Conservation (phyloP, 352 stramenopile genomes). For the Peronospora belbahrii region DNA sequence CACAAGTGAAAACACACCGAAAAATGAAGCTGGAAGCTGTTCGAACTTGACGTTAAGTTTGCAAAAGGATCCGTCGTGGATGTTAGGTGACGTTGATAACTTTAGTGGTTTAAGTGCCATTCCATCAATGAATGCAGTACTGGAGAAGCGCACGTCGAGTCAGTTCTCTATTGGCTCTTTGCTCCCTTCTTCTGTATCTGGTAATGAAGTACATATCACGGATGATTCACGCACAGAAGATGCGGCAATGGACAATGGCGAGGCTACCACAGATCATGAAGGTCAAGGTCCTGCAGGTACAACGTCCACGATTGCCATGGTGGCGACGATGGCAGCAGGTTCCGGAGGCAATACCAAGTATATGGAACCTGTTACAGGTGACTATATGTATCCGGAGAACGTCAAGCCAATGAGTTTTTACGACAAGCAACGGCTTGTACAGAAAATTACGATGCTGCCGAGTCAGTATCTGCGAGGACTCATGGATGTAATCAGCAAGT, state of each 20-base stretch:
- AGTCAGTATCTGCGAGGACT: conserved; percentile 78
- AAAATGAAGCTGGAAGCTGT: conserved; percentile 19
- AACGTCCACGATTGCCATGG: conserved; percentile 3
- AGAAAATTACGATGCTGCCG: conserved; percentile 82
- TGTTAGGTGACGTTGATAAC: conserved; percentile 59
- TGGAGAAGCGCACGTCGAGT: conserved; percentile 69
- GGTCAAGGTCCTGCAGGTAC: conserved; percentile 9
- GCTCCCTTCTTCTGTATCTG: conserved; percentile 33
- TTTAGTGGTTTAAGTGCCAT: conserved; percentile 57
- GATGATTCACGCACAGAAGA: conserved; percentile 10
- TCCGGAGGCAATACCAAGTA: conserved; percentile 68
- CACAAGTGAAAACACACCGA: conserved; percentile 14
- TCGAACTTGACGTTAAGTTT: conserved; percentile 46
- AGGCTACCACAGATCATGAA: conserved; percentile 27
- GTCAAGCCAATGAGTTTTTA: conserved; percentile 81
- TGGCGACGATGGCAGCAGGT: conserved; percentile 35
- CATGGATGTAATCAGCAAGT: conserved; percentile 87
- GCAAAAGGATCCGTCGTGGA: conserved; percentile 74
- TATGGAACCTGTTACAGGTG: conserved; percentile 49
- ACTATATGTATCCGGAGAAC: conserved; percentile 83
- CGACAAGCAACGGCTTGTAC: conserved; percentile 76
- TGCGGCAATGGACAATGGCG: conserved; percentile 9
- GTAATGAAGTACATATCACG: conserved; percentile 2
- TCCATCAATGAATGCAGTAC: conserved; percentile 54
- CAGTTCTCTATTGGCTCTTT: conserved; percentile 73